Evolutionary conservation across 176 grass and related monocot genomes (phyloP), one percentile per base, ranked within the genome.

Genomic region (Avena eriantha): DNA sequence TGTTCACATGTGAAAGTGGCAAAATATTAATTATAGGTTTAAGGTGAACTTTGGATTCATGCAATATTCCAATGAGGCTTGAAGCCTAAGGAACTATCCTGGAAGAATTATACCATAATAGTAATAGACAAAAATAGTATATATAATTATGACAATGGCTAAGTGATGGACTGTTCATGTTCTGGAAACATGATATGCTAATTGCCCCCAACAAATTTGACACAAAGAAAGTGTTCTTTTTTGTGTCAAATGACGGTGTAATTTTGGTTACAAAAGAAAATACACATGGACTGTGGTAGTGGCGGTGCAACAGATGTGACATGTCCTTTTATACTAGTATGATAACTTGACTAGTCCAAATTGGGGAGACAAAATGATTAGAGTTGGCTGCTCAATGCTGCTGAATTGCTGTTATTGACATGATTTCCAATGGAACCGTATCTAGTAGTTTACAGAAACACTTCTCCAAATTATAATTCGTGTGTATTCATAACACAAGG

Each of bases 351-450:
- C 5, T 36, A 63, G n/a, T 63, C 8, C n/a, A 63, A 78, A 69
- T 14, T 71, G 29, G 24, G 67, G 56, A 54, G 19, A n/a, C 53
- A 86, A 86, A 81, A 34, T 83, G 4, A n/a, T 74, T 55, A 22
- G 13, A 39, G 21, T 0, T 21, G 24, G 8, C 22, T 72, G 21
- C 21, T 22, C 51, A 21, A n/a, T 82, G 72, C 22, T 33, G 8
- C 26, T 69, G 53, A 57, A 17, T 47, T 59, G 3, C 31, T 84
- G 55, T 18, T 48, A 73, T 54, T 16, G 3, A 8, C 18, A 34
- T 22, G 64, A 24, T 78, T 89, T 57, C 29, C 10, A 3, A 41
- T 41, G 48, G 61, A 21, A 35, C 3, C 21, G 0, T 19, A 34
- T 34, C 23, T 64, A 48, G 35, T 11, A 23, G 54, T 84, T 47